These are phyloP conservation scores for Yamadazyma blattariae DNA, from an alignment of 1,139 yeast genomes.

Conservation along the genomic window DNA sequence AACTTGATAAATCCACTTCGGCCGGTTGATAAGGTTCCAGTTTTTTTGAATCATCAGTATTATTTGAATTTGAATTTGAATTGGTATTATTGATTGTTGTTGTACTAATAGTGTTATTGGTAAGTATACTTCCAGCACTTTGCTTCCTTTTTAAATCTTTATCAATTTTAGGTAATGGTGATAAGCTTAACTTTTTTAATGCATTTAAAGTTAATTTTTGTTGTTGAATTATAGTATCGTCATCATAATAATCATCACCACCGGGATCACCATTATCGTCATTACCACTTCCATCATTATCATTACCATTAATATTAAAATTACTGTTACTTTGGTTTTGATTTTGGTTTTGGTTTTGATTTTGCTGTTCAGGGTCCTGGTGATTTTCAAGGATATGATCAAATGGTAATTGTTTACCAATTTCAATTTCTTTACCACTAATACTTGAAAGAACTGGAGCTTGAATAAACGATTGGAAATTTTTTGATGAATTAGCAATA, in stretches of 20 bases:
- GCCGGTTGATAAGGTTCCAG: constrained; percentile 51
- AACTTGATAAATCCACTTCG: constrained; percentile 49
- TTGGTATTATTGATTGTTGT: background rate
- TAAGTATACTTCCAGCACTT: constrained; percentile 3
- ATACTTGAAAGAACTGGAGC: constrained; percentile 47
- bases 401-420: constrained; percentile 46
- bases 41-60: constrained; percentile 2
- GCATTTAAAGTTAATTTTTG: constrained; percentile 45
- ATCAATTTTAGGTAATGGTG: constrained; percentile 37
- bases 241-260: constrained; percentile 26
- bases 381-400: background rate
- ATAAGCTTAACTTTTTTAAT: constrained; percentile 42
- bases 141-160: constrained; percentile 1
- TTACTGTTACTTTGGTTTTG: background rate
- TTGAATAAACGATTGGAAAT: constrained; percentile 48
- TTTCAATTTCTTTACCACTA: constrained; percentile 30
- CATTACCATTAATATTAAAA: background rate
- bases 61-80: background rate
- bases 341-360: background rate
- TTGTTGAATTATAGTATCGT: constrained; percentile 38
- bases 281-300: background rate
- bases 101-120: background rate
- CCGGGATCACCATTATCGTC: constrained; percentile 13
- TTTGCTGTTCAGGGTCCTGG: background rate
- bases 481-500: constrained; percentile 22